These are phyloP conservation scores for Nothophaeocryptopus gaeumannii DNA, from an alignment of 2,329 filamentous ascomycete genomes.

Conservation along the genomic window DNA sequence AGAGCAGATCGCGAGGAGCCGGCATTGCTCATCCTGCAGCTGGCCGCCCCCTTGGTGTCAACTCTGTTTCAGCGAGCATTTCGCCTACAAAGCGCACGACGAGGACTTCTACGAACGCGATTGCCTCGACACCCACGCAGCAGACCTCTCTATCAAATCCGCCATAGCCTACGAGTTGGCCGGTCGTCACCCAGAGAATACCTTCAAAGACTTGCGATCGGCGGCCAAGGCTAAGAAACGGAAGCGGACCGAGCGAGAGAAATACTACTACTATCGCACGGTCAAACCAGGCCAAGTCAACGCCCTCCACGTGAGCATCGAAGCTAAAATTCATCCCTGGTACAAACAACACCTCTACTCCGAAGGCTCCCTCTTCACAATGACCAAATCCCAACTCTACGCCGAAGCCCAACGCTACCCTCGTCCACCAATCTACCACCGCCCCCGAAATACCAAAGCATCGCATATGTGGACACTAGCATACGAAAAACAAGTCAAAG, in stretches of 20 bases:
- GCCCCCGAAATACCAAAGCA: not conserved
- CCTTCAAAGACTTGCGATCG: slow-evolving; percentile 21
- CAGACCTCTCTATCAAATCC: not conserved
- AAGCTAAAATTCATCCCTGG: not conserved
- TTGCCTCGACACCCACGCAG: not conserved
- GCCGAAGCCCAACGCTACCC: slow-evolving; percentile 2
- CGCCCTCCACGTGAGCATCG: slow-evolving; percentile 4
- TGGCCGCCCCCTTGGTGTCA: not conserved
- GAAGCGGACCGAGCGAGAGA: slow-evolving; percentile 3
- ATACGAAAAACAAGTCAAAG: not conserved
- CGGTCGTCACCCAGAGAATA: slow-evolving; percentile 9
- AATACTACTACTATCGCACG: slow-evolving; percentile 14
- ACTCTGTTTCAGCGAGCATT: not conserved
- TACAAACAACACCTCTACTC: slow-evolving; percentile 1
- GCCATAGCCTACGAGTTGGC: slow-evolving; percentile 9
- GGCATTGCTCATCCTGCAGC: not conserved
- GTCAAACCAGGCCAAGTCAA: slow-evolving; percentile 17
- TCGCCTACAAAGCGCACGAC: not conserved
- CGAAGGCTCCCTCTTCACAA: slow-evolving; percentile 11
- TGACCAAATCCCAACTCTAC: not conserved
- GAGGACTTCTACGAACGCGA: not conserved
- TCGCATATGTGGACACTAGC: not conserved
- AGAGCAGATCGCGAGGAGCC: not conserved
- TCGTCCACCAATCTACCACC: not conserved
- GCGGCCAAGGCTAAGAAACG: slow-evolving; percentile 16